Evolutionary conservation across 192 early-diverging fungal genomes (phyloP).

Genomic region (Mortierella antarctica): DNA sequence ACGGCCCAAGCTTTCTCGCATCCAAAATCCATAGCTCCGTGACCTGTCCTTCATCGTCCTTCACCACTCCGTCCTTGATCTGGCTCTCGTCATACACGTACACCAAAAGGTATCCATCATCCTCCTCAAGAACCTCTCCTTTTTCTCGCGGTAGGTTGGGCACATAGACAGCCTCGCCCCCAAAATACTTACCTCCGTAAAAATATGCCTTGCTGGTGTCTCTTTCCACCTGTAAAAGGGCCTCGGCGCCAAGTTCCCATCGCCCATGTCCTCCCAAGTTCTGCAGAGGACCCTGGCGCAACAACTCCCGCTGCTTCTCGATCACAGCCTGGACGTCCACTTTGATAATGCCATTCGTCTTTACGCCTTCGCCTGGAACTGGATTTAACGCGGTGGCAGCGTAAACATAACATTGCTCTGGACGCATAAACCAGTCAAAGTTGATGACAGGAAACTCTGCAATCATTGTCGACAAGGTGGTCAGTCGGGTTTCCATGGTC

Average conservation of each 20-base stretch:
- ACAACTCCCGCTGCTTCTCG: slow-evolving; percentile 3
- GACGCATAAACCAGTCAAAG: slow-evolving; percentile 27
- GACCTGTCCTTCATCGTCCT: slow-evolving; percentile 12
- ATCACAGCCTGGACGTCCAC: slow-evolving; percentile 23
- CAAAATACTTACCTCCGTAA: slow-evolving; percentile 31
- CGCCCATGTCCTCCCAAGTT: slow-evolving; percentile 19
- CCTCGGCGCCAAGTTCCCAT: slow-evolving; percentile 28
- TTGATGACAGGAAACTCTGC: slow-evolving; percentile 42
- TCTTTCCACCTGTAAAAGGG: slow-evolving; percentile 7
- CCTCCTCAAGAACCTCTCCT: slow-evolving; percentile 8
- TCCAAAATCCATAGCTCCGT: slow-evolving; percentile 47
- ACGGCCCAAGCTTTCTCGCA: slow-evolving; percentile 32
- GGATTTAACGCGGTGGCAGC: slow-evolving; percentile 8
- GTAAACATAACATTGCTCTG: slow-evolving; percentile 18
- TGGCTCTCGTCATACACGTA: slow-evolving; percentile 45
- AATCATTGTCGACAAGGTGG: slow-evolving; percentile 19
- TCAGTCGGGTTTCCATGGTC: slow-evolving; percentile 23
- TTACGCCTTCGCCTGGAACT: slow-evolving; percentile 3
- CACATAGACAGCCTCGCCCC: slow-evolving; percentile 31
- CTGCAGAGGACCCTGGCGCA: neutral
- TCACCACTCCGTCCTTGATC: slow-evolving; percentile 24
- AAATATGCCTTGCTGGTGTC: neutral
- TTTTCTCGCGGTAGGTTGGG: slow-evolving; percentile 8
- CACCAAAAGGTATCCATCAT: slow-evolving; percentile 36
- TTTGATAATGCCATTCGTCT: slow-evolving; percentile 34